phyloP scores from a whole-genome alignment of 345 rosid genomes.

The Salix arbutifolia region DNA sequence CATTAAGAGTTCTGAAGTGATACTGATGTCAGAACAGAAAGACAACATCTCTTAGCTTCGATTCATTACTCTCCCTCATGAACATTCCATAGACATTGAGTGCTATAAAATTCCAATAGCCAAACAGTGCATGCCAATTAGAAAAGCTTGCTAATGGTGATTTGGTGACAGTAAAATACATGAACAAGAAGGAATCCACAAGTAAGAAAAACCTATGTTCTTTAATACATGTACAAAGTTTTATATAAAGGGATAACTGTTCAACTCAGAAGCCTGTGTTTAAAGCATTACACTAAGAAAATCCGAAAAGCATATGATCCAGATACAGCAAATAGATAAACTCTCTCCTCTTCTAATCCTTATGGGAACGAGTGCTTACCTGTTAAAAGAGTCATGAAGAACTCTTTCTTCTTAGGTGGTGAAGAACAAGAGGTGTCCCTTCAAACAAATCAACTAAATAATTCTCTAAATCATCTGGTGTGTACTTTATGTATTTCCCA shows the following conservation, averaged over 20 bases:
- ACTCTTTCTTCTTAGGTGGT: conserved; percentile 72
- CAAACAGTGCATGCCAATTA: background rate
- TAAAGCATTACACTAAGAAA: conserved; percentile 37
- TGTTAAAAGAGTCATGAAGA: conserved; percentile 23
- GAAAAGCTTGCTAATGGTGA: background rate
- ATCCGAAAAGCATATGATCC: conserved; percentile 28
- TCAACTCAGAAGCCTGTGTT: conserved; percentile 36
- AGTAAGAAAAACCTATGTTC: conserved; percentile 22
- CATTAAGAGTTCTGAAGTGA: background rate
- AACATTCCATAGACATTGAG: background rate
- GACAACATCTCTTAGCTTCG: conserved; percentile 4
- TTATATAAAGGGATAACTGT: conserved; percentile 32
- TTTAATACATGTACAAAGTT: conserved; percentile 54
- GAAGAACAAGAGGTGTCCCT: conserved; percentile 77
- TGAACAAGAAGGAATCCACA: conserved; percentile 1
- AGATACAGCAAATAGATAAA: conserved; percentile 29
- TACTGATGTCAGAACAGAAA: background rate
- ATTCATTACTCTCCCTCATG: background rate
- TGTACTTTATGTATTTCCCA: conserved; percentile 88
- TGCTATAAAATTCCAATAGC: background rate
- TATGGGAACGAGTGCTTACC: conserved; percentile 26
- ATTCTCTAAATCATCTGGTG: conserved; percentile 86
- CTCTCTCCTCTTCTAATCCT: conserved; percentile 23
- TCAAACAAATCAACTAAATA: conserved; percentile 76
- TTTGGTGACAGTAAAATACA: conserved; percentile 12